phyloP scores from a whole-genome alignment of 2,329 filamentous ascomycete species.

The Hymenoscyphus repandus region DNA sequence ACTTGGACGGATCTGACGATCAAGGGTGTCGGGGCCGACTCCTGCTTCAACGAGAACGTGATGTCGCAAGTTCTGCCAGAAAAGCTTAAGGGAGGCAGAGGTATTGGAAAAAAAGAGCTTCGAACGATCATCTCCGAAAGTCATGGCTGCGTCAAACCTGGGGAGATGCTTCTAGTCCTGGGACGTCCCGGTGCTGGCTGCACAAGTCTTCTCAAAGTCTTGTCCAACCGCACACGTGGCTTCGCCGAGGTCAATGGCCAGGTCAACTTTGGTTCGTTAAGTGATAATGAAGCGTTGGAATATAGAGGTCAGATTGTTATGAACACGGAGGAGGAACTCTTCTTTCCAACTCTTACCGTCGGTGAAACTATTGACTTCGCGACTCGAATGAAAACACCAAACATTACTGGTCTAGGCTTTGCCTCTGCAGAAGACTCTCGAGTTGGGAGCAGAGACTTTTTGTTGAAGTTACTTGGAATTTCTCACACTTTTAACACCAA shows the following conservation, averaged over 20 bases:
- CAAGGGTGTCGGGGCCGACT: constrained; percentile 24
- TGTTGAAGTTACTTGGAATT: constrained; percentile 76
- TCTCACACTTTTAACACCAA: constrained; percentile 67
- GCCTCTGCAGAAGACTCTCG: constrained; percentile 39
- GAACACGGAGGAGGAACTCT: constrained; percentile 41
- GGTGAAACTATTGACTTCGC: constrained; percentile 75
- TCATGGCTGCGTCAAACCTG: constrained; percentile 59
- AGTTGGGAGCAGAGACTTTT: constrained; percentile 10
- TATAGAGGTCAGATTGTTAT: constrained; percentile 71
- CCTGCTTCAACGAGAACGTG: constrained; percentile 25
- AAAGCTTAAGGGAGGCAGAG: background rate
- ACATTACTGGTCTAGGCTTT: constrained; percentile 35
- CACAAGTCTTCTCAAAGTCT: constrained; percentile 69
- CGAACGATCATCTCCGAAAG: constrained; percentile 55
- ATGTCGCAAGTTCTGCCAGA: background rate
- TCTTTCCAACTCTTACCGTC: constrained; percentile 69
- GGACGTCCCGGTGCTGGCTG: constrained; percentile 71
- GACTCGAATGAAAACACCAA: constrained; percentile 44
- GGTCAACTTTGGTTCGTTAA: constrained; percentile 65
- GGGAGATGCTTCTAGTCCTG: constrained; percentile 70
- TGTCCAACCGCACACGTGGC: constrained; percentile 62
- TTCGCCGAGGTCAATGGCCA: constrained; percentile 65
- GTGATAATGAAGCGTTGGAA: constrained; percentile 59
- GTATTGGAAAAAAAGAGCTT: background rate
- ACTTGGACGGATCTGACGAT: constrained; percentile 27